Base-by-base conservation (phyloP, 2,329 filamentous ascomycete species). In the Aspergillus niger region DNA sequence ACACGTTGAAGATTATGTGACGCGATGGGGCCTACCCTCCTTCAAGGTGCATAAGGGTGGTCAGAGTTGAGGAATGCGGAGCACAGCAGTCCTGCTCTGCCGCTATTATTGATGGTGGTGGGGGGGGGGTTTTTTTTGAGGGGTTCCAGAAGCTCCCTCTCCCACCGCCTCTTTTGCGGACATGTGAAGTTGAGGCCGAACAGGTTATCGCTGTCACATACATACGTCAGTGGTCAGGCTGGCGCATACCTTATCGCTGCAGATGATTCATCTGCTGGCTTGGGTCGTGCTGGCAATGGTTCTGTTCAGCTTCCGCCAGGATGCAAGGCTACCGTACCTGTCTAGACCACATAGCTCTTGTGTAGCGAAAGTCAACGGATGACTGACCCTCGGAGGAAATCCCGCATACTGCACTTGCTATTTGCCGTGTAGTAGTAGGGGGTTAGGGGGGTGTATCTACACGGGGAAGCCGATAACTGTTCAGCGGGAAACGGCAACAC, bases 241-340 rank as follows among this genome's bases (percentile, higher is more conserved):
- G 43, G 54, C 61, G 58, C 58, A 60, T 57, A 51, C 28, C 57
- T 57, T 63, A 63, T 60, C 60, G 54, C 53, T 38, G 55, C 50
- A 51, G 55, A 57, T 59, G 51, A 38, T 28, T 55, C 32, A 39
- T 24, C 26, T 58, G 58, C 39, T 54, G 24, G 20, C 43, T 43
- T 24, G 41, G 52, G 44, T 47, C 32, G 41, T 53, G 54, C 32
- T 57, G 53, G 43, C 39, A 43, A 44, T 32, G 26, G 47, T 32
- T 50, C 47, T 11, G 26, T 28, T 17, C 15, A 50, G 47, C 47
- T 50, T 30, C 47, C 3, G 47, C 39, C 41, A 43, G 28, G 15
- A 55, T 55, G 53, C 53, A 24, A 44, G 41, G 53, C 26, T 47
- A 39, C 53, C 43, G 53, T 28, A 32, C 53, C 53, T 47, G 53